These are phyloP conservation scores for Aspergillus cristatus DNA, from an alignment of 495 filamentous ascomycete species.

Conservation along the genomic window DNA sequence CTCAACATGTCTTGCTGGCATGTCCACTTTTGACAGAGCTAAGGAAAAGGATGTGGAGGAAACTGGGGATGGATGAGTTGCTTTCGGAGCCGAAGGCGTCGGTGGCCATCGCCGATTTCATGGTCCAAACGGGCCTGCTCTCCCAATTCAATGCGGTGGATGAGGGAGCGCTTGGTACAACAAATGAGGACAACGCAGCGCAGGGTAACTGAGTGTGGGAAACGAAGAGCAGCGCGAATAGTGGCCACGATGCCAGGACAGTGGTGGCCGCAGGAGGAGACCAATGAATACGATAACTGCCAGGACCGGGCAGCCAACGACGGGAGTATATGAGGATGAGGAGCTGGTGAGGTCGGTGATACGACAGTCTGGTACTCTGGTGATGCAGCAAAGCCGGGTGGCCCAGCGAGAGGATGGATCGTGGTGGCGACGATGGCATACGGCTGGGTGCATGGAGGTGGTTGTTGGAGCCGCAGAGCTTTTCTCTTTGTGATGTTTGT, in stretches of 20 bases:
- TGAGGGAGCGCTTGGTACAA: background rate
- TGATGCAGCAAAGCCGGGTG: too few relatives aligned
- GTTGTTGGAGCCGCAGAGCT: too few relatives aligned
- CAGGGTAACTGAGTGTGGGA: background rate
- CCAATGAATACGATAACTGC: background rate
- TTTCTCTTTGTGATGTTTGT: too few relatives aligned
- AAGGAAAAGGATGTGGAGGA: background rate
- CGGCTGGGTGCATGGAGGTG: too few relatives aligned
- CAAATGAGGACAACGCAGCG: background rate
- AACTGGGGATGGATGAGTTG: background rate
- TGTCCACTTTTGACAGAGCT: background rate
- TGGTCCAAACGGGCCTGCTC: background rate
- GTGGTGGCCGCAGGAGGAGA: background rate
- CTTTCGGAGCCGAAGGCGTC: background rate
- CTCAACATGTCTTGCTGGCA: background rate
- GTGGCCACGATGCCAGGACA: background rate
- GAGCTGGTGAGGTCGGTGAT: too few relatives aligned
- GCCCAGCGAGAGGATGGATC: too few relatives aligned
- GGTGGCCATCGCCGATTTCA: background rate
- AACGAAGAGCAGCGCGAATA: background rate
- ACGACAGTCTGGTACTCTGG: too few relatives aligned
- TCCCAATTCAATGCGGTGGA: background rate
- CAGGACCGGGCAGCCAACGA: too few relatives aligned
- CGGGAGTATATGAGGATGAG: too few relatives aligned
- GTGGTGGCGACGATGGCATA: too few relatives aligned